Base-by-base conservation (phyloP, 345 rosid genomes). In the Syzygium aromaticum region DNA sequence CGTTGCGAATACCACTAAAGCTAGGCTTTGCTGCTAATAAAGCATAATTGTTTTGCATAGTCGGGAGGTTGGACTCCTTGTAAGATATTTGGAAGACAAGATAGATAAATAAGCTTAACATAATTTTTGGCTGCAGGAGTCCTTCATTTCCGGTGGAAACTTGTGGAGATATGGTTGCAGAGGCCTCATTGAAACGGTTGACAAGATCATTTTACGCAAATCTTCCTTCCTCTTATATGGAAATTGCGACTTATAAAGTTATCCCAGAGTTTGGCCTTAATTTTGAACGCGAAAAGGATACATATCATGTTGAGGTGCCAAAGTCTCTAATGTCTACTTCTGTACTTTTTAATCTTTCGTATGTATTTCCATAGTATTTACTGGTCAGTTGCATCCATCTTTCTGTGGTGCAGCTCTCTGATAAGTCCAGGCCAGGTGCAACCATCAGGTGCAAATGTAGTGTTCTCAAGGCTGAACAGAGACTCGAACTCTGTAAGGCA, bases 271-370 rank as follows among this genome's bases (percentile, higher is more conserved):
- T 95, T 67, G 93, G 88, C 46, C 63, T 92, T 86, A 86, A 86
- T 87, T 77, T 90, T 78, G 89, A 89, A 59, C 82, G 85, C 61
- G 86, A 91, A 88, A 94, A 94, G 88, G 95, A 94, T 57, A 67
- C 85, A 84, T 95, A 93, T 91, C 88, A 67, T 87, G 92, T 95
- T 16, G 92, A 89, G 96, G 96, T 96, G 90, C 67, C 59, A 46
- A n/a, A 49, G 77, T 40, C 84, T 28, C 83, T 85, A 12, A 27
- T 84, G 54, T 5, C 46, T 16, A 7, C 67, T 86, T 73, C 49
- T 51, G 46, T 43, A 54, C 21, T 61, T 63, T 77, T 85, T 52
- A 21, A 51, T 54, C 82, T 25, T 84, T 78, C 51, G 52, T 56
- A 27, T n/a, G 56, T 78, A 87, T 2, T 86, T 88, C 3, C 25